Percentiles rank a stretch among this genome's conserved stretches.
phyloP scores from a whole-genome alignment of 2,329 filamentous ascomycete species.

The Dendryphion nanum region DNA sequence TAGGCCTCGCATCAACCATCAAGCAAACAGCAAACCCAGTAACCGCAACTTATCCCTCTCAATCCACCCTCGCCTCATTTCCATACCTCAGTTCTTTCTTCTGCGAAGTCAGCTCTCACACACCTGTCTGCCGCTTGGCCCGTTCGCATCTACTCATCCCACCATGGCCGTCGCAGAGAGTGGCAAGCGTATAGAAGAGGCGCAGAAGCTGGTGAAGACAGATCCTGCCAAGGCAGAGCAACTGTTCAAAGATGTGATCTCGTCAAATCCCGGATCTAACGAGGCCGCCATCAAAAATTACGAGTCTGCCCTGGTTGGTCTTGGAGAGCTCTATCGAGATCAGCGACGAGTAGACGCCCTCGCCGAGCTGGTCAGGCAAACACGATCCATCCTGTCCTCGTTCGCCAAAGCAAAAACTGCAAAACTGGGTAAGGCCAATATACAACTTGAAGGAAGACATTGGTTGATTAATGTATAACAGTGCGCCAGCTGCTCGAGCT shows the following conservation, averaged over 20 bases:
- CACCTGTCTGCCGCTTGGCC: too few relatives aligned
- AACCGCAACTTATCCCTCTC: neutral
- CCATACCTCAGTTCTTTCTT: neutral
- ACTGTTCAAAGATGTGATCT: slow-evolving; percentile 86
- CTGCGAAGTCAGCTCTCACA: too few relatives aligned
- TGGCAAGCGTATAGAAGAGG: slow-evolving; percentile 76
- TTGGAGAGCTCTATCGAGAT: slow-evolving; percentile 92
- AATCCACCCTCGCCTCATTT: neutral
- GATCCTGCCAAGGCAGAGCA: slow-evolving; percentile 81
- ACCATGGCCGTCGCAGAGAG: slow-evolving; percentile 40
- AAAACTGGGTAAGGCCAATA: slow-evolving; percentile 75
- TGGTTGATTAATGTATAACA: slow-evolving; percentile 40
- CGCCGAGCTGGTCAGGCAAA: slow-evolving; percentile 85
- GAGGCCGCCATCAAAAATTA: slow-evolving; percentile 90
- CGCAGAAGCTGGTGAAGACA: slow-evolving; percentile 76
- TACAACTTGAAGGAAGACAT: neutral
- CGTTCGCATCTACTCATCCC: too few relatives aligned
- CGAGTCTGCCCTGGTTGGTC: slow-evolving; percentile 79
- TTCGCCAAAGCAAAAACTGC: slow-evolving; percentile 99
- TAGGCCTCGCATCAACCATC: too few relatives aligned
- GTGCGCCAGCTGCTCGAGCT: slow-evolving; percentile 96
- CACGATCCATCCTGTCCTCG: slow-evolving; percentile 85
- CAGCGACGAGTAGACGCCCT: slow-evolving; percentile 80
- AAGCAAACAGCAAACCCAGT: too few relatives aligned
- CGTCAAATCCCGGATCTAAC: slow-evolving; percentile 77